Conservation (phyloP, 2,329 filamentous ascomycete species). For the Neonectria punicea region DNA sequence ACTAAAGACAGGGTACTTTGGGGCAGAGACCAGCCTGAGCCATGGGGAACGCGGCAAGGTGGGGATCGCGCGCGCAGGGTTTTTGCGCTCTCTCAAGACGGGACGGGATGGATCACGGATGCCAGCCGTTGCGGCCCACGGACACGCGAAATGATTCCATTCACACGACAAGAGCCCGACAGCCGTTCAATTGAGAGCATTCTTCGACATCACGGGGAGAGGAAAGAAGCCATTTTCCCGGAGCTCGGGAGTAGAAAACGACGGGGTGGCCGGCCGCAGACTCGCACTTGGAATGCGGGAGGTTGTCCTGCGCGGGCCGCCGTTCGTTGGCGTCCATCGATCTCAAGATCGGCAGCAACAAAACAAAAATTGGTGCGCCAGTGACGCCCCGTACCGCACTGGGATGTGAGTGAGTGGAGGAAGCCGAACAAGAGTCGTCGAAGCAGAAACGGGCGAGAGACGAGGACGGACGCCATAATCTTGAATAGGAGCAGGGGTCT, state of each 20-base stretch:
- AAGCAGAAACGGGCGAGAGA: constrained; percentile 9
- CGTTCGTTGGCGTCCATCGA: constrained; percentile 38
- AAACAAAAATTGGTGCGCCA: constrained; percentile 33
- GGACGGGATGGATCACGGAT: neutral
- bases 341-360: constrained; percentile 40
- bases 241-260: neutral
- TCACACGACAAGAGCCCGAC: neutral
- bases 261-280: neutral
- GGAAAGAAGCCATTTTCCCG: neutral
- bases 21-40: constrained; percentile 11
- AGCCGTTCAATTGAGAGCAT: neutral
- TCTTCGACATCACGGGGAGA: neutral
- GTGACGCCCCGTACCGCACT: constrained; percentile 39
- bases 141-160: neutral
- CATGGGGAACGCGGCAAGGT: constrained; percentile 35
- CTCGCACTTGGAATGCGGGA: constrained; percentile 31
- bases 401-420: constrained; percentile 32
- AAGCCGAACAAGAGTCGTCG: too few relatives aligned
- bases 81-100: constrained; percentile 30
- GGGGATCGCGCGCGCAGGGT: constrained; percentile 32
- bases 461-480: constrained; percentile 31
- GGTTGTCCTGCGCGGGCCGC: constrained; percentile 34
- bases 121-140: constrained; percentile 10
- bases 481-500: constrained; percentile 26
- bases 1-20: neutral